Percentiles rank a stretch among this genome's conserved stretches.
Evolutionary conservation across 306 rosid species (phyloP).

Genomic region (Corylus heterophylla): DNA sequence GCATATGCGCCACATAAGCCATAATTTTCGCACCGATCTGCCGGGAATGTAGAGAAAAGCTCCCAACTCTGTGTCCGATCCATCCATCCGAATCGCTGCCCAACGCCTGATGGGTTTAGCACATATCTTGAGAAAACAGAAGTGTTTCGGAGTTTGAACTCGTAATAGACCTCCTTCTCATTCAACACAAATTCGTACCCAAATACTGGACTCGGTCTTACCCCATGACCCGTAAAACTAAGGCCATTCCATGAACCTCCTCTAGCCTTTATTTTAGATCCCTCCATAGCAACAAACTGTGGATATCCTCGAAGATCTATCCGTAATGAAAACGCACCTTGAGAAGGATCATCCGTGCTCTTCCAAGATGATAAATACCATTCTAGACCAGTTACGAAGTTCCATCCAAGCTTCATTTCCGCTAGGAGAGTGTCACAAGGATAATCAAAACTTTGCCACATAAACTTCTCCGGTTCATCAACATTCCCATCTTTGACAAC

Average conservation of each 20-base stretch:
- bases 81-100: slow-evolving; percentile 30
- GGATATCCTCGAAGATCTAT: too few species aligned
- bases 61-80: slow-evolving; percentile 17
- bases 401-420: too few species aligned
- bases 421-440: too few species aligned
- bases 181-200: slow-evolving; percentile 6
- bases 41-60: not conserved
- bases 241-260: slow-evolving; percentile 34
- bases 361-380: too few species aligned
- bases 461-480: too few species aligned
- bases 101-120: not conserved
- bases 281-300: too few species aligned
- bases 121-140: slow-evolving; percentile 16
- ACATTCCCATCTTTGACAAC: too few species aligned
- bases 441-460: too few species aligned
- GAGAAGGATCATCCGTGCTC: too few species aligned
- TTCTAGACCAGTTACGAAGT: too few species aligned
- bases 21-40: slow-evolving; percentile 31
- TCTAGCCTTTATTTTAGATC: not conserved
- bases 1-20: slow-evolving; percentile 24
- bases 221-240: slow-evolving; percentile 12
- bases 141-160: not conserved
- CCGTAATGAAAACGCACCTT: too few species aligned
- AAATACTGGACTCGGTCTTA: not conserved
- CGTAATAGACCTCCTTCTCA: slow-evolving; percentile 16